Conservation (phyloP, 2,329 filamentous ascomycete species). For the Leptographium radiaticola region DNA sequence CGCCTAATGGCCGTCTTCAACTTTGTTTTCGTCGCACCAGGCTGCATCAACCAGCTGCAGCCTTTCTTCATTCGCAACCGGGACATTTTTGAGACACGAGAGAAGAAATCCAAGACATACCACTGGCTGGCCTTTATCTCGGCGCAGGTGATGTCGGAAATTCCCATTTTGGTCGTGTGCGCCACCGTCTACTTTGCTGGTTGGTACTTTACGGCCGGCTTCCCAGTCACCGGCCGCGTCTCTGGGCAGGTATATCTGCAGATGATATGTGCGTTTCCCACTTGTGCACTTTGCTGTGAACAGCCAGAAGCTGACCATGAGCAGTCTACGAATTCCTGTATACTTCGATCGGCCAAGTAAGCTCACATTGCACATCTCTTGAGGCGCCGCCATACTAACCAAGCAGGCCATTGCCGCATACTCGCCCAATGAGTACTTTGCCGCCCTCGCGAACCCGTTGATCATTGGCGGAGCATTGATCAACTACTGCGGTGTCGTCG, state of each 20-base stretch:
- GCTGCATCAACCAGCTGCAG: background rate
- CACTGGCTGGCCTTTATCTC: conserved; percentile 76
- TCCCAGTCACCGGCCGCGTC: conserved; percentile 18
- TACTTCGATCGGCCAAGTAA: conserved; percentile 41
- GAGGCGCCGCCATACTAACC: background rate
- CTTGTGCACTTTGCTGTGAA: conserved; percentile 45
- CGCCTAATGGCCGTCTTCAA: conserved; percentile 56
- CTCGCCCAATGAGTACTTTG: conserved; percentile 47
- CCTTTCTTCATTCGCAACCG: conserved; percentile 76
- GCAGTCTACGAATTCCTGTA: conserved; percentile 44
- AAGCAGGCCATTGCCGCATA: conserved; percentile 41
- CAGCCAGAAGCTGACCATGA: too few relatives aligned
- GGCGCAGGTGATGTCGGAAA: conserved; percentile 67
- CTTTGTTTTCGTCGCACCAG: background rate
- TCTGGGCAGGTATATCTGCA: background rate
- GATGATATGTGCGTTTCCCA: background rate
- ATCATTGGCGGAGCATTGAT: conserved; percentile 42
- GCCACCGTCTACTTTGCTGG: conserved; percentile 49
- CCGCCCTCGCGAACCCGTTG: conserved; percentile 42
- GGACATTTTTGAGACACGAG: conserved; percentile 68
- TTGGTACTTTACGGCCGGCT: conserved; percentile 76
- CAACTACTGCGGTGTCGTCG: conserved; percentile 63
- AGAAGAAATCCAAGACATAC: conserved; percentile 72
- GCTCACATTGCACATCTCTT: background rate
- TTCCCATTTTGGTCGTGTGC: conserved; percentile 68